Evolutionary conservation across 768 basidiomycete species (phyloP).

Genomic region (Hirschioporus abietinus): DNA sequence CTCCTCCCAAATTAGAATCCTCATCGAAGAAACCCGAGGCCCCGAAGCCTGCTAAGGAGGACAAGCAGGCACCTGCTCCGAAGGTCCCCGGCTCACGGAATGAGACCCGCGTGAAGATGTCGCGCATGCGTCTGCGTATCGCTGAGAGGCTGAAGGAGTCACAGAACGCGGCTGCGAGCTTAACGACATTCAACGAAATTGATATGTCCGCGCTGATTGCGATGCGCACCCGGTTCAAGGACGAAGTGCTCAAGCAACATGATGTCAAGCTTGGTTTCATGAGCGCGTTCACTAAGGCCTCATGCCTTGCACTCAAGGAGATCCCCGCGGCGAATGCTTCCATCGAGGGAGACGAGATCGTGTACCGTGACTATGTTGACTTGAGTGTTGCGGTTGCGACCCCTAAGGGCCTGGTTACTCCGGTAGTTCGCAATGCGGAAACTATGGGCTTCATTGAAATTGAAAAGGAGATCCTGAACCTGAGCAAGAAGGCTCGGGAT

Average conservation of each 20-base stretch:
- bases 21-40: slow-evolving; percentile 32
- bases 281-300: slow-evolving; percentile 92
- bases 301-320: slow-evolving; percentile 77
- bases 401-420: slow-evolving; percentile 95
- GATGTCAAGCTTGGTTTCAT: slow-evolving; percentile 98
- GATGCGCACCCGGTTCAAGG: slow-evolving; percentile 93
- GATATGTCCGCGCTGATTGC: slow-evolving; percentile 97
- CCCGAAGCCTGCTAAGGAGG: slow-evolving; percentile 34
- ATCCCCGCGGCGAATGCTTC: slow-evolving; percentile 92
- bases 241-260: slow-evolving; percentile 80
- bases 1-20: slow-evolving; percentile 23
- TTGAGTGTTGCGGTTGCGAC: slow-evolving; percentile 95
- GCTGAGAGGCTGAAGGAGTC: slow-evolving; percentile 97
- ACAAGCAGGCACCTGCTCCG: slow-evolving; percentile 29
- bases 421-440: slow-evolving; percentile 90
- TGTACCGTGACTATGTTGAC: slow-evolving; percentile 90
- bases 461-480: slow-evolving; percentile 84
- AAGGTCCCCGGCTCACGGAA: slow-evolving; percentile 52
- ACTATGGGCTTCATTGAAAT: slow-evolving; percentile 82
- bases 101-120: slow-evolving; percentile 98
- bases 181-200: slow-evolving; percentile 99
- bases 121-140: slow-evolving; percentile 95
- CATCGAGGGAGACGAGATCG: slow-evolving; percentile 91
- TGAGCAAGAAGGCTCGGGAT: slow-evolving; percentile 94
- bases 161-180: slow-evolving; percentile 91